Percentiles rank a stretch among this genome's conserved stretches.
These are phyloP conservation scores for Terfezia claveryi DNA, from an alignment of 495 filamentous ascomycete genomes.

Conservation along the genomic window DNA sequence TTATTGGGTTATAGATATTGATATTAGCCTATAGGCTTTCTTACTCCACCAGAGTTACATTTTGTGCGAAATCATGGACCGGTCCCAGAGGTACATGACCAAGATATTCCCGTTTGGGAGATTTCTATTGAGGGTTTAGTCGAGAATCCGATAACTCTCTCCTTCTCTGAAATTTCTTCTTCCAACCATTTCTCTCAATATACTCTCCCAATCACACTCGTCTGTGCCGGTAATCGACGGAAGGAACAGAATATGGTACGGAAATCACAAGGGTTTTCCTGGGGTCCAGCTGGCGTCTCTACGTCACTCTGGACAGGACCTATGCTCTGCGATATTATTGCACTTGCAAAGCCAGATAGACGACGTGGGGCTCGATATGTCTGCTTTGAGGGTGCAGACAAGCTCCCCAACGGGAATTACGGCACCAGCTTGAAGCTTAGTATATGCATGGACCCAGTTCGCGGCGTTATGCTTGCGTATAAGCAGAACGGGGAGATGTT, in stretches of 20 bases:
- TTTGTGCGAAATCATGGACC: conserved; percentile 92
- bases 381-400: conserved; percentile 85
- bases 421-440: conserved; percentile 74
- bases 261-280: conserved; percentile 91
- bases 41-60: conserved; percentile 80
- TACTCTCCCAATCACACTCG: conserved; percentile 71
- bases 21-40: conserved; percentile 32
- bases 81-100: conserved; percentile 55
- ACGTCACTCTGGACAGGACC: conserved; percentile 83
- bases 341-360: conserved; percentile 41
- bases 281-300: conserved; percentile 76
- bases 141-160: conserved; percentile 50
- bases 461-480: conserved; percentile 74
- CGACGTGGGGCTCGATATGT: conserved; percentile 47
- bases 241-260: conserved; percentile 88
- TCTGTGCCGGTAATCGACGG: conserved; percentile 80
- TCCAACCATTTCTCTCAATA: conserved; percentile 50
- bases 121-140: conserved; percentile 75
- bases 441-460: conserved; percentile 69
- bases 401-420: conserved; percentile 77
- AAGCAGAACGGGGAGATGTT: conserved; percentile 83
- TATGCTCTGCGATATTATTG: conserved; percentile 48
- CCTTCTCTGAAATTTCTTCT: conserved; percentile 45
- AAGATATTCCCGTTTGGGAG: conserved; percentile 57
- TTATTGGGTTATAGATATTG: too few relatives aligned